Percentiles rank a stretch among this genome's conserved stretches.
Evolutionary conservation across 1,284 basidiomycete genomes (phyloP).

Genomic region (Cryptococcus wingfieldii): DNA sequence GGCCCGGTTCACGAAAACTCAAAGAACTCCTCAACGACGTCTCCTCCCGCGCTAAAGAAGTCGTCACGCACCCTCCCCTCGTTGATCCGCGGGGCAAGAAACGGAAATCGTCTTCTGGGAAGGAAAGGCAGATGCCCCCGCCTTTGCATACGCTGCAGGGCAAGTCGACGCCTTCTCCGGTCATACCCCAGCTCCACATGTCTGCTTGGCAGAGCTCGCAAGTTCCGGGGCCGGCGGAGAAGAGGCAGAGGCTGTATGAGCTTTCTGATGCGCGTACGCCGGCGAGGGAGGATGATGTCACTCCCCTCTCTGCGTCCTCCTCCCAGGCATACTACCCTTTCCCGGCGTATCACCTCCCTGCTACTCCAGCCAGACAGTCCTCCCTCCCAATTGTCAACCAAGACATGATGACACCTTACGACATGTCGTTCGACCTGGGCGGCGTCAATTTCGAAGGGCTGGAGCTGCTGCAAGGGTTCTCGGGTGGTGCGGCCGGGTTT

Average conservation of each 20-base stretch:
- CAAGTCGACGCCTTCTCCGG: background rate
- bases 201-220: background rate
- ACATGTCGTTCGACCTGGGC: constrained; percentile 38
- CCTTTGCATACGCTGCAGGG: background rate
- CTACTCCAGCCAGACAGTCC: background rate
- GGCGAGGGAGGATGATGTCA: constrained; percentile 3
- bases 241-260: constrained; percentile 20
- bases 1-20: constrained; percentile 83
- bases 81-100: constrained; percentile 17
- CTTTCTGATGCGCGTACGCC: constrained; percentile 28
- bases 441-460: constrained; percentile 44
- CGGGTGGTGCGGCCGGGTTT: constrained; percentile 20
- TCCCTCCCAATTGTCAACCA: background rate
- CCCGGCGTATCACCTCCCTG: background rate
- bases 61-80: constrained; percentile 14
- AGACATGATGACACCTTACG: background rate
- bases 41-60: constrained; percentile 41
- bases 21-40: constrained; percentile 52
- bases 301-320: background rate
- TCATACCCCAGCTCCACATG: constrained; percentile 3
- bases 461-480: constrained; percentile 44
- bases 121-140: constrained; percentile 2
- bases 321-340: background rate
- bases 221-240: background rate
- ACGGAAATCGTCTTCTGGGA: constrained; percentile 18